Conservation (phyloP, 2,329 filamentous ascomycete species). For the Epichloe uncinata region DNA sequence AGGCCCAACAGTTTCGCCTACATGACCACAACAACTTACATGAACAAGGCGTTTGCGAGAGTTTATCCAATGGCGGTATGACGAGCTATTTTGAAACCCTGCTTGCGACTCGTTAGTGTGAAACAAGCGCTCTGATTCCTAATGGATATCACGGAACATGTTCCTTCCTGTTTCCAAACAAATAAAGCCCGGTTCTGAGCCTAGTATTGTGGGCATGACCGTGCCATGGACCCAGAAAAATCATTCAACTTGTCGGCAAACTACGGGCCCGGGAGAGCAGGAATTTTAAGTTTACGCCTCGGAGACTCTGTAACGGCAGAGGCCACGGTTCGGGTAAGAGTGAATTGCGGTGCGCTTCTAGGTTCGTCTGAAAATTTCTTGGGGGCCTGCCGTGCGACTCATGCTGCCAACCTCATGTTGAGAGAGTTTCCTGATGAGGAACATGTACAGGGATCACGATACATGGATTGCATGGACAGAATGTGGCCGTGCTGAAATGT, state of each 20-base stretch:
- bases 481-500: no score
- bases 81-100: no score
- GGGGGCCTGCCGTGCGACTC: background rate
- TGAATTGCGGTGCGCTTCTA: background rate
- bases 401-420: background rate
- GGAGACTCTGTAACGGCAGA: background rate
- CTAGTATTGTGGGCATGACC: background rate
- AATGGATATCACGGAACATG: background rate
- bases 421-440: background rate
- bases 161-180: background rate
- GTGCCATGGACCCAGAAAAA: background rate
- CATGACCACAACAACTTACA: background rate
- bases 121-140: background rate
- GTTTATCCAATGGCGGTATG: background rate
- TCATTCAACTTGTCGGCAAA: background rate
- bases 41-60: background rate
- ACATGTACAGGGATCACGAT: background rate
- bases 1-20: background rate
- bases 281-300: background rate
- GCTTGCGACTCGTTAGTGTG: background rate
- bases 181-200: background rate
- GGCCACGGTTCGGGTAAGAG: background rate
- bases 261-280: background rate
- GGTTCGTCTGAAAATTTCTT: background rate
- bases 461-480: background rate